A percentile compares a stretch with the other conserved stretches of the same genome.
These are phyloP conservation scores for Xylaria polymorpha DNA, from an alignment of 2,329 filamentous ascomycete genomes.

Conservation along the genomic window DNA sequence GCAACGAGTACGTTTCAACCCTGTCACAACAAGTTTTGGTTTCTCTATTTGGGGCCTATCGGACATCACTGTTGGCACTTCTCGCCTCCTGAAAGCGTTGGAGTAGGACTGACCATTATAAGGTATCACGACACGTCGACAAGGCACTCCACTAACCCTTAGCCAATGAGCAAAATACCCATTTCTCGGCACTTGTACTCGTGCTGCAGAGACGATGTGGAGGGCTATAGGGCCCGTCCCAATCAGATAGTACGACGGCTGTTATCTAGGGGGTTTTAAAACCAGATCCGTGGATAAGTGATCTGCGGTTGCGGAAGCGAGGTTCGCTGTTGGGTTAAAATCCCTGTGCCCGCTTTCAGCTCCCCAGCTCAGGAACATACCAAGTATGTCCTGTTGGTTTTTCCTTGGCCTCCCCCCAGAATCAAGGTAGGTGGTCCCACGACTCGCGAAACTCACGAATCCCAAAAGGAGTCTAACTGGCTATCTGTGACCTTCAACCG, in stretches of 20 bases:
- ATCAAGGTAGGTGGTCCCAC: conserved; percentile 10
- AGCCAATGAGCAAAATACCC: conserved; percentile 6
- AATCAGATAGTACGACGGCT: conserved; percentile 15
- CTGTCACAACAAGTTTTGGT: neutral
- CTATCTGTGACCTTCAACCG: conserved; percentile 11
- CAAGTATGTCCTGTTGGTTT: conserved; percentile 4
- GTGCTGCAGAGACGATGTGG: conserved; percentile 18
- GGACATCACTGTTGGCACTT: conserved; percentile 7
- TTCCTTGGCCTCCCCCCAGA: conserved; percentile 1
- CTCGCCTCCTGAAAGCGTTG: conserved; percentile 14
- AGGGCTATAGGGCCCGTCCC: conserved; percentile 10
- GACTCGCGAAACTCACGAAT: conserved; percentile 8
- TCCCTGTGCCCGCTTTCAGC: conserved; percentile 23
- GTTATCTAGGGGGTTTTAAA: conserved; percentile 14
- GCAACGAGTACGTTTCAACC: conserved; percentile 11
- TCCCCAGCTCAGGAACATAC: conserved; percentile 19
- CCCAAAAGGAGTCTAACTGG: conserved; percentile 5
- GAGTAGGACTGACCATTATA: conserved; percentile 15
- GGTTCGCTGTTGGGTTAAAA: conserved; percentile 24
- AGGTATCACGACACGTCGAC: conserved; percentile 27
- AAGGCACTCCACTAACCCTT: conserved; percentile 16
- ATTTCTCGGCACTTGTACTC: conserved; percentile 21
- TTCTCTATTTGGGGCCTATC: neutral
- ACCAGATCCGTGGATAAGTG: conserved; percentile 29
- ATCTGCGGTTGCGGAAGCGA: conserved; percentile 19